Conservation (phyloP, 805 yeast species). For the Phaffomyces thermotolerans region DNA sequence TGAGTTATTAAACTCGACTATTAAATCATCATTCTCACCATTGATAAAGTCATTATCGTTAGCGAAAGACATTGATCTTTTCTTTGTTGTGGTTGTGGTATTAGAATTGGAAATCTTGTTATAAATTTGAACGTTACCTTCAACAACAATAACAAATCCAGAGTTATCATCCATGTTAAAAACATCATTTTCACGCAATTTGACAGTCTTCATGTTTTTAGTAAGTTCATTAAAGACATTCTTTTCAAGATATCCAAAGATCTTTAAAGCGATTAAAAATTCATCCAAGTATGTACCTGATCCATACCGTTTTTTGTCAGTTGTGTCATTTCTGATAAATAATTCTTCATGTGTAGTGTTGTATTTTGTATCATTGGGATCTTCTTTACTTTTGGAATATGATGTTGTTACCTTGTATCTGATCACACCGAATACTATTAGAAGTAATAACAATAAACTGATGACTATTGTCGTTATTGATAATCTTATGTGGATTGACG, state of each 20-base stretch:
- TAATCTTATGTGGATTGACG: slow-evolving; percentile 38
- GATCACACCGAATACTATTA: slow-evolving; percentile 26
- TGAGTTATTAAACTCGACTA: slow-evolving; percentile 45
- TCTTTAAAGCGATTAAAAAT: slow-evolving; percentile 82
- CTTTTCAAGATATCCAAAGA: slow-evolving; percentile 87
- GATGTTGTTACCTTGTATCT: slow-evolving; percentile 57
- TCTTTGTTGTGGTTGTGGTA: slow-evolving; percentile 4
- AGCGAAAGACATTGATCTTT: slow-evolving; percentile 3
- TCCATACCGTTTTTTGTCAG: slow-evolving; percentile 35
- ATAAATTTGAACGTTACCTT: slow-evolving; percentile 79
- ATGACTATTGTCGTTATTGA: slow-evolving; percentile 41
- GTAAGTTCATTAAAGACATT: slow-evolving; percentile 91
- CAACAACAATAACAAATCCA: slow-evolving; percentile 90
- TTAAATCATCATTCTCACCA: slow-evolving; percentile 3
- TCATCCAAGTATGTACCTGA: slow-evolving; percentile 75
- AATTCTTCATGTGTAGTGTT: background rate
- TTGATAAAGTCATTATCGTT: slow-evolving; percentile 20
- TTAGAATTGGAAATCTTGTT: slow-evolving; percentile 38
- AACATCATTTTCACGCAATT: slow-evolving; percentile 69
- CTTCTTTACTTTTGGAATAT: slow-evolving; percentile 40
- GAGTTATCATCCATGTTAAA: slow-evolving; percentile 63
- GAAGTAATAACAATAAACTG: slow-evolving; percentile 4
- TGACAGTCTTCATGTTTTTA: slow-evolving; percentile 84
- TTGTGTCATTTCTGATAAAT: slow-evolving; percentile 22
- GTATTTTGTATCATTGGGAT: background rate